Conservation (phyloP, 129 eudicot species). For the carrot (Daucus carota) region DNA sequence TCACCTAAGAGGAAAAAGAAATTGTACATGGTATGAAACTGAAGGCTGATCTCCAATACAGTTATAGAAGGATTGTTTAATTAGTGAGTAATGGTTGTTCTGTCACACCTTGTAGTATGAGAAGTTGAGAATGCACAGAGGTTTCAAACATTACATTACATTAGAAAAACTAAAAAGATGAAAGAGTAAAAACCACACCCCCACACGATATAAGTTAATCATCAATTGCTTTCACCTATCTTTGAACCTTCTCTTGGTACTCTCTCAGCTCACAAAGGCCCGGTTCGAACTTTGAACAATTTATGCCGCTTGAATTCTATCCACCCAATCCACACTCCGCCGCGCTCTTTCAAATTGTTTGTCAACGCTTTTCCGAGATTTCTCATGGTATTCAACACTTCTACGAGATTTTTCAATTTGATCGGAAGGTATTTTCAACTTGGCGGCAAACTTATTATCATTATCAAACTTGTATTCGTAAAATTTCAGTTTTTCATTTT, state of each 20-base stretch:
- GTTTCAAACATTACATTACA: background rate
- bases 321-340: conserved; percentile 78
- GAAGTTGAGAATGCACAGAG: background rate
- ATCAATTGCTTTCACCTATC: conserved; percentile 20
- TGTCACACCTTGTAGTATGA: background rate
- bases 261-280: conserved; percentile 10
- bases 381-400: conserved; percentile 65
- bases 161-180: conserved; percentile 1
- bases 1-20: background rate
- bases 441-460: conserved; percentile 40
- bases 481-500: conserved; percentile 23
- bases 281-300: conserved; percentile 5
- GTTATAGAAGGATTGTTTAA: background rate
- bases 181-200: conserved; percentile 29
- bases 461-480: conserved; percentile 34
- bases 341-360: conserved; percentile 53
- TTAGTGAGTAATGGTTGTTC: background rate
- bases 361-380: conserved; percentile 49
- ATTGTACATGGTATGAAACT: background rate
- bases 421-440: conserved; percentile 46
- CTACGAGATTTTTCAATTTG: conserved; percentile 67
- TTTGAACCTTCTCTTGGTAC: conserved; percentile 20
- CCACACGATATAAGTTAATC: conserved; percentile 11
- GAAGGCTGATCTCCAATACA: background rate
- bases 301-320: conserved; percentile 35